phyloP scores from a whole-genome alignment of 148 eudicot genomes.

The Nepenthes mirabilis region DNA sequence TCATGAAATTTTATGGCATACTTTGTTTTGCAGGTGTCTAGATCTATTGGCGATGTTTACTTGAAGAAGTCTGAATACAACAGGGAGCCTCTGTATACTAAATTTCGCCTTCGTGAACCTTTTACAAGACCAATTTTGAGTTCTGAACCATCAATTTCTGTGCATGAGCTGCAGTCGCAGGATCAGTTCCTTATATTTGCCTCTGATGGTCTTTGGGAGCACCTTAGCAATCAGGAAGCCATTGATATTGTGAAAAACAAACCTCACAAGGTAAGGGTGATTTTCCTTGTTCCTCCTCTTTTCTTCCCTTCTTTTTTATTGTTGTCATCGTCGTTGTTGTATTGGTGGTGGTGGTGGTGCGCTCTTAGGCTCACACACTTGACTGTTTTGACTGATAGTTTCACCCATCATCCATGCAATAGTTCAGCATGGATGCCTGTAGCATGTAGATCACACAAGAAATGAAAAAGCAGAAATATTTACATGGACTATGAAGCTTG shows the following conservation, averaged over 20 bases:
- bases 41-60: conserved; percentile 31
- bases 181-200: conserved; percentile 36
- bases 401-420: too few species aligned
- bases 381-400: too few species aligned
- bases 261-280: conserved; percentile 19
- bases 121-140: conserved; percentile 23
- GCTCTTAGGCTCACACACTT: too few species aligned
- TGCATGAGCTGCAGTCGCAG: conserved; percentile 23
- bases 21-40: conserved; percentile 19
- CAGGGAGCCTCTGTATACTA: conserved; percentile 19
- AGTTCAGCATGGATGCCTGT: too few species aligned
- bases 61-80: conserved; percentile 29
- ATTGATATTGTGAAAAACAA: conserved; percentile 29
- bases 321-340: too few species aligned
- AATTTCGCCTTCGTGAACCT: conserved; percentile 29
- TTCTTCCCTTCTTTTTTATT: neutral
- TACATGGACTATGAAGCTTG: too few species aligned
- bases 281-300: neutral
- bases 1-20: neutral
- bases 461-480: too few species aligned
- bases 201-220: conserved; percentile 38
- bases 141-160: conserved; percentile 19
- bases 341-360: too few species aligned
- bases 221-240: conserved; percentile 32
- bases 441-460: too few species aligned